These are phyloP conservation scores for Chalciporus chontae DNA, from an alignment of 768 basidiomycete species.

Conservation along the genomic window DNA sequence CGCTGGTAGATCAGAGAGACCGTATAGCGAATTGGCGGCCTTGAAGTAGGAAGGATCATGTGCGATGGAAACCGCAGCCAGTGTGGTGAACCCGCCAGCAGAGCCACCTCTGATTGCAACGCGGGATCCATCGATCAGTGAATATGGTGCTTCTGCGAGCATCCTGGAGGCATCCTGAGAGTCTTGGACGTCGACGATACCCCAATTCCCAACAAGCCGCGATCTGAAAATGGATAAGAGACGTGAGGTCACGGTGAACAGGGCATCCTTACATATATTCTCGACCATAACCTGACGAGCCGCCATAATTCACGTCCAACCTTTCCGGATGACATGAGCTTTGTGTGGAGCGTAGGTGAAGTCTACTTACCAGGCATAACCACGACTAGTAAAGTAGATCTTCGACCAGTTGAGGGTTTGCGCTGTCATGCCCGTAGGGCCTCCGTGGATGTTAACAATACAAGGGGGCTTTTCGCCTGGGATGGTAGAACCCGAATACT, in stretches of 20 bases:
- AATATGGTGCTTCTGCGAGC: constrained; percentile 28
- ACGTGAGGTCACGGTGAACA: background rate
- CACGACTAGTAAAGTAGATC: constrained; percentile 65
- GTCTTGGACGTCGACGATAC: constrained; percentile 65
- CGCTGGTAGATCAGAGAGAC: constrained; percentile 51
- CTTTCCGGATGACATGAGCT: constrained; percentile 38
- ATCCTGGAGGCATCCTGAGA: constrained; percentile 37
- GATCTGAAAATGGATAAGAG: background rate
- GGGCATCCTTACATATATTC: constrained; percentile 44
- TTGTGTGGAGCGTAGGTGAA: background rate
- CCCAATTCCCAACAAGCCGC: constrained; percentile 62
- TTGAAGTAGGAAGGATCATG: constrained; percentile 55
- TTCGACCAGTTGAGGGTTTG: constrained; percentile 50
- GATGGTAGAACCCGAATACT: constrained; percentile 42
- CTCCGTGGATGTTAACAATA: constrained; percentile 63
- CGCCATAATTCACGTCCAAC: constrained; percentile 74
- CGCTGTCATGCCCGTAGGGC: constrained; percentile 50
- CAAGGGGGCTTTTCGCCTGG: constrained; percentile 60
- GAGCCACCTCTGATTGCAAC: constrained; percentile 67
- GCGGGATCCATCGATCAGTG: constrained; percentile 58
- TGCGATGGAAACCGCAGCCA: constrained; percentile 47
- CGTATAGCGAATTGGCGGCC: constrained; percentile 57
- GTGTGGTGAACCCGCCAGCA: constrained; percentile 67
- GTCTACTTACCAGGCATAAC: constrained; percentile 57
- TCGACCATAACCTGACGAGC: constrained; percentile 70